A percentile compares a stretch with the other conserved stretches of the same genome.
Evolutionary conservation across 192 early-diverging fungal genomes (phyloP).

Genomic region (Podila minutissima): DNA sequence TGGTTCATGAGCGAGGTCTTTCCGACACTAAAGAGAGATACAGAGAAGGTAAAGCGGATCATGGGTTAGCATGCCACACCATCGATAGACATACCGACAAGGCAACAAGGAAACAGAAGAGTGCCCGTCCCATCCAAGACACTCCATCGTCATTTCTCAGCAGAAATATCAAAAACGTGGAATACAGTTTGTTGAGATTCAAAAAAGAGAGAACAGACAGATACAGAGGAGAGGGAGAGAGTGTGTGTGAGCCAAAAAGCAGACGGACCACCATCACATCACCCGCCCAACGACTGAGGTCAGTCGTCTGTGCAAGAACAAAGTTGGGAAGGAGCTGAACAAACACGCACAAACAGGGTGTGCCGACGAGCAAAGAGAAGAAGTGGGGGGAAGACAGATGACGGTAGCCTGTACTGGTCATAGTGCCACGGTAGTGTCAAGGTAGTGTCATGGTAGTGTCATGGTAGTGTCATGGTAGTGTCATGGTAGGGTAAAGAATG

Average conservation of each 20-base stretch:
- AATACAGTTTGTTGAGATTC: slow-evolving; percentile 6
- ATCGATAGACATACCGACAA: not conserved
- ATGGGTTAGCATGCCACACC: not conserved
- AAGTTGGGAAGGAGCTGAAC: too few species aligned
- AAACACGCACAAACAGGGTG: too few species aligned
- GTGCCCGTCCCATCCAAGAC: not conserved
- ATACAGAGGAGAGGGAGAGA: not conserved
- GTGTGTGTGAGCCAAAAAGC: not conserved
- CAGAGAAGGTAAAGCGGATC: not conserved
- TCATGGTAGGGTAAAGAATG: too few species aligned
- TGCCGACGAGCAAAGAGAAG: too few species aligned
- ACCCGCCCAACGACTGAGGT: too few species aligned
- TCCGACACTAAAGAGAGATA: slow-evolving; percentile 72
- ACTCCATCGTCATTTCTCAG: not conserved
- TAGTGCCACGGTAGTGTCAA: too few species aligned
- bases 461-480: too few species aligned
- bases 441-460: too few species aligned
- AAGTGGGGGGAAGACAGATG: too few species aligned
- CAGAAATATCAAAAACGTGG: not conserved
- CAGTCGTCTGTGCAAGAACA: too few species aligned
- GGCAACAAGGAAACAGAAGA: not conserved
- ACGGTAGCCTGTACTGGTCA: too few species aligned
- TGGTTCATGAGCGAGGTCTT: slow-evolving; percentile 99
- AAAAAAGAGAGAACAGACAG: slow-evolving; percentile 2
- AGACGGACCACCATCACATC: not conserved